Conservation (phyloP, 73 alveolate genomes). For the Paramecium pentaurelia region DNA sequence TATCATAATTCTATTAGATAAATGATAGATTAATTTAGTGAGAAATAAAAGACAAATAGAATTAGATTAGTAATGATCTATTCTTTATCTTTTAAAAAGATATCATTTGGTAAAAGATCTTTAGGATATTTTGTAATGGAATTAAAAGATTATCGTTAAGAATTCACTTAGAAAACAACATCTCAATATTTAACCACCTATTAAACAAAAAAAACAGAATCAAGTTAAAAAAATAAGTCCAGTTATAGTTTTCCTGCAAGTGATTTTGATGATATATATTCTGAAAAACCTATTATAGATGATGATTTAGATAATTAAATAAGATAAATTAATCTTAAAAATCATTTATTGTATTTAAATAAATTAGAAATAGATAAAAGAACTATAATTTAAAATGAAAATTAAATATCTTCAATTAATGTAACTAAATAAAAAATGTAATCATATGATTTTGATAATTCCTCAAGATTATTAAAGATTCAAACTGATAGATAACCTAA, state of each 20-base stretch:
- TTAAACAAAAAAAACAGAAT: neutral
- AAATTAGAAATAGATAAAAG: neutral
- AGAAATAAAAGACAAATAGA: neutral
- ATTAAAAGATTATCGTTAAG: neutral
- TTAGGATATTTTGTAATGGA: neutral
- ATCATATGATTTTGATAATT: neutral
- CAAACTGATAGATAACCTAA: neutral
- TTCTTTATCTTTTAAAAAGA: neutral
- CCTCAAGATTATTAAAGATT: neutral
- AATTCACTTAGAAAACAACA: neutral
- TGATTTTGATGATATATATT: neutral
- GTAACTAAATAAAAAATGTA: neutral
- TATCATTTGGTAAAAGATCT: neutral
- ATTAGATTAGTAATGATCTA: neutral
- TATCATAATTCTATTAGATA: neutral
- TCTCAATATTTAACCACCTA: neutral
- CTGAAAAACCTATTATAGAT: neutral
- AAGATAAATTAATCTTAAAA: neutral
- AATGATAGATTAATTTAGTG: neutral
- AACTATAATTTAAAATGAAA: neutral
- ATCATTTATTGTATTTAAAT: neutral
- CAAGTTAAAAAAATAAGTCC: neutral
- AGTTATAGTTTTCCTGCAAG: neutral
- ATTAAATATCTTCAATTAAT: neutral
- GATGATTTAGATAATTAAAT: neutral